Conservation (phyloP, 495 filamentous ascomycete species). For the Ramalina peruviana region DNA sequence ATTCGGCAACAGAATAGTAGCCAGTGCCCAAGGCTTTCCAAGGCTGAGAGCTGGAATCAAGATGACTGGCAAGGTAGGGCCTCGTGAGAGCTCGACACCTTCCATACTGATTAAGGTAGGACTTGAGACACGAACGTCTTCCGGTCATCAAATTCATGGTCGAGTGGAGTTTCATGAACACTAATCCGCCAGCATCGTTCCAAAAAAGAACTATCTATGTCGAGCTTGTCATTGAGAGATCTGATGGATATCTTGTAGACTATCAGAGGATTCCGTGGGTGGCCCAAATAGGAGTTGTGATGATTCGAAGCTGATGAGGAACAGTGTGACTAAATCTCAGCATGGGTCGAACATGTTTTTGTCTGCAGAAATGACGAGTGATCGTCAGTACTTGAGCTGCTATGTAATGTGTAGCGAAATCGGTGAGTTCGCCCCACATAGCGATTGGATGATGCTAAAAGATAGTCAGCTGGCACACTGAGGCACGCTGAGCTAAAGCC, state of each 20-base stretch:
- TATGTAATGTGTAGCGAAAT: conserved; percentile 82
- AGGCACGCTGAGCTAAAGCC: conserved; percentile 47
- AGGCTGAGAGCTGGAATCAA: conserved; percentile 48
- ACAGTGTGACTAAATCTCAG: conserved; percentile 51
- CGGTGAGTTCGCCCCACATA: conserved; percentile 27
- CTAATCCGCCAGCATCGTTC: conserved; percentile 45
- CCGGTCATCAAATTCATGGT: conserved; percentile 48
- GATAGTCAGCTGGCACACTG: conserved; percentile 56
- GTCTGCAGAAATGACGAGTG: not conserved
- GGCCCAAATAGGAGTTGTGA: not conserved
- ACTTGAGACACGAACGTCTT: conserved; percentile 27
- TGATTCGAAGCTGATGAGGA: conserved; percentile 10
- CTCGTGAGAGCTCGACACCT: not conserved
- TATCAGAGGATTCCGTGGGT: conserved; percentile 58
- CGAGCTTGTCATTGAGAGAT: conserved; percentile 63
- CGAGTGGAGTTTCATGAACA: conserved; percentile 61
- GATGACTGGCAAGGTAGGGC: conserved; percentile 34
- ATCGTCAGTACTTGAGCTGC: conserved; percentile 48
- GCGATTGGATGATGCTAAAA: not conserved
- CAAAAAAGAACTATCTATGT: conserved; percentile 47
- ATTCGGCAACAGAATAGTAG: conserved; percentile 58
- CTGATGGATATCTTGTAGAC: conserved; percentile 58
- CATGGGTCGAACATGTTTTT: conserved; percentile 18
- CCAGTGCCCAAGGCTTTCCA: conserved; percentile 56
- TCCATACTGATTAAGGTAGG: conserved; percentile 16